A percentile compares a stretch with the other conserved stretches of the same genome.
Evolutionary conservation across 805 yeast species (phyloP).

Genomic region (Lachancea dasiensis): DNA sequence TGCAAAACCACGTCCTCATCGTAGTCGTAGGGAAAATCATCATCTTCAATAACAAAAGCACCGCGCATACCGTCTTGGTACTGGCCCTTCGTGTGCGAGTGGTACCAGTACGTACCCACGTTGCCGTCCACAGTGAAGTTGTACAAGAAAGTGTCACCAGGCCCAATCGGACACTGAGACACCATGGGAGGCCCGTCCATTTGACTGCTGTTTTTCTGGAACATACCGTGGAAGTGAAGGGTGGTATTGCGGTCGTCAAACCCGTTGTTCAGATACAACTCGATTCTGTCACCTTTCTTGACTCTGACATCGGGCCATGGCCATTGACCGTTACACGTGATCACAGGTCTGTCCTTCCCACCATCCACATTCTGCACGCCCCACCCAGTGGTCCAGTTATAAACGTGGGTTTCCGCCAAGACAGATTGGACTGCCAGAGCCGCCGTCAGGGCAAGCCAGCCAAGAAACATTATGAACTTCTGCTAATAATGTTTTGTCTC

Average conservation of each 20-base stretch:
- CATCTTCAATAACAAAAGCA: slow-evolving; percentile 67
- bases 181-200: slow-evolving; percentile 92
- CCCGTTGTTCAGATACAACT: slow-evolving; percentile 70
- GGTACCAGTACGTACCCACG: slow-evolving; percentile 95
- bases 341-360: slow-evolving; percentile 35
- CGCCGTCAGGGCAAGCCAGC: slow-evolving; percentile 3
- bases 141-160: slow-evolving; percentile 67
- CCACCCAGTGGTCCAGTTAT: slow-evolving; percentile 62
- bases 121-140: slow-evolving; percentile 82
- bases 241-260: slow-evolving; percentile 53
- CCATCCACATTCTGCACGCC: slow-evolving; percentile 41
- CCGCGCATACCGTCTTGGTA: slow-evolving; percentile 93
- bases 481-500: background rate
- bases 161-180: slow-evolving; percentile 88
- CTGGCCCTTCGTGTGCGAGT: slow-evolving; percentile 85
- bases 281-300: slow-evolving; percentile 71
- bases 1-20: slow-evolving; percentile 73
- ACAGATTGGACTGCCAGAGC: slow-evolving; percentile 3
- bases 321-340: slow-evolving; percentile 46
- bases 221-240: slow-evolving; percentile 91
- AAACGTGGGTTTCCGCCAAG: slow-evolving; percentile 44
- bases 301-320: slow-evolving; percentile 86
- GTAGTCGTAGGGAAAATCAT: slow-evolving; percentile 61
- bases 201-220: slow-evolving; percentile 58
- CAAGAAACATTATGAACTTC: background rate